phyloP scores from a whole-genome alignment of 164 flowering plant genomes.

The Euptelea pleiosperma region DNA sequence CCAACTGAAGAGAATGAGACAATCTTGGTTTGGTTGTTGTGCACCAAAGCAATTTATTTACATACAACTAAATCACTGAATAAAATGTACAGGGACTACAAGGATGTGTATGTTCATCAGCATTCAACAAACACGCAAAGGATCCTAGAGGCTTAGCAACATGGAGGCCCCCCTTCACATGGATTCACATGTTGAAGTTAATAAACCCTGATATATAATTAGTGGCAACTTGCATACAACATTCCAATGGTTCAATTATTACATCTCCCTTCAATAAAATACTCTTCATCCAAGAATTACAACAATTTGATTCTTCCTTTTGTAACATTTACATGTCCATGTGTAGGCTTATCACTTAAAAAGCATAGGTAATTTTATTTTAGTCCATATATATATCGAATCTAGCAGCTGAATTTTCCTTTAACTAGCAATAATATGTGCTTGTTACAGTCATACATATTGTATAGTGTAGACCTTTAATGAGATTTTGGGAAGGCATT shows the following conservation, averaged over 20 bases:
- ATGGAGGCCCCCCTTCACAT: slow-evolving; percentile 56
- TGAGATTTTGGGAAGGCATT: slow-evolving; percentile 5
- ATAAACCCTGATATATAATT: slow-evolving; percentile 19
- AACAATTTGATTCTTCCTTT: slow-evolving; percentile 21
- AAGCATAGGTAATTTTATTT: no score
- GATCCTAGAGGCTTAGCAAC: slow-evolving; percentile 19
- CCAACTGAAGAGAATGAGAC: no score
- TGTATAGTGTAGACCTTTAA: neutral
- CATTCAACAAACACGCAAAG: no score
- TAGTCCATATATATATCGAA: no score
- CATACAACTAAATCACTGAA: no score
- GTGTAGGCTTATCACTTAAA: slow-evolving; percentile 2
- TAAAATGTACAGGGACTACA: no score
- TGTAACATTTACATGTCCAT: slow-evolving; percentile 10
- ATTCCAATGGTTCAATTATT: slow-evolving; percentile 33
- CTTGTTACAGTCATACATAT: no score
- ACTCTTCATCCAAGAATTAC: slow-evolving; percentile 11
- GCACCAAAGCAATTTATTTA: no score
- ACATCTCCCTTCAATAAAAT: slow-evolving; percentile 8
- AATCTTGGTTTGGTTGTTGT: no score
- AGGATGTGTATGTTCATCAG: no score
- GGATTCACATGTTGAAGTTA: slow-evolving; percentile 41
- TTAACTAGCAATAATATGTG: no score
- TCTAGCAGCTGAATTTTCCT: no score
- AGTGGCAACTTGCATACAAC: slow-evolving; percentile 26